These are phyloP conservation scores for Mucor ambiguus DNA, from an alignment of 371 early-diverging fungal species.

Conservation along the genomic window DNA sequence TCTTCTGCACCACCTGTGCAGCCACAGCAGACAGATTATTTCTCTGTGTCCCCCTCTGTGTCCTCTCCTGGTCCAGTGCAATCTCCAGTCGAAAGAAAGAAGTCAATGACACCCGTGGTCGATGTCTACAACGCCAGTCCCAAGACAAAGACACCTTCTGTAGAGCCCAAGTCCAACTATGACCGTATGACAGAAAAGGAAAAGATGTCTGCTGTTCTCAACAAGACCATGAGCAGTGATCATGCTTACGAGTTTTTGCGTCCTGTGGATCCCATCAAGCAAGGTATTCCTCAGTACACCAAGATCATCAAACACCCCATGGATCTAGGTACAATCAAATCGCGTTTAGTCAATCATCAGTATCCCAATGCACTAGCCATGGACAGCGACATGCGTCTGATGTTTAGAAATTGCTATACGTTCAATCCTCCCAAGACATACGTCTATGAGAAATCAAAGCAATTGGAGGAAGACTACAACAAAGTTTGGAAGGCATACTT, in stretches of 20 bases:
- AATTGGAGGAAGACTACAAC: constrained; percentile 63
- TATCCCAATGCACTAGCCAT: constrained; percentile 50
- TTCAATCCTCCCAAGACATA: constrained; percentile 84
- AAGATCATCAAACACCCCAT: constrained; percentile 93
- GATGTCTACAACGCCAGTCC: neutral
- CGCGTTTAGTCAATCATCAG: constrained; percentile 55
- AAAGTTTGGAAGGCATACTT: constrained; percentile 52
- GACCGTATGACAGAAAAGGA: constrained; percentile 29
- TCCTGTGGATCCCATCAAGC: constrained; percentile 53
- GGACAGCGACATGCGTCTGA: constrained; percentile 50
- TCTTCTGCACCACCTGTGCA: neutral
- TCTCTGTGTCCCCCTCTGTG: neutral
- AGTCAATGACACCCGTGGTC: constrained; percentile 4
- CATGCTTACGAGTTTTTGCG: constrained; percentile 48
- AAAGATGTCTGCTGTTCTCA: constrained; percentile 32
- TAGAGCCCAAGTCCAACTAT: neutral
- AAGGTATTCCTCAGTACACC: constrained; percentile 67
- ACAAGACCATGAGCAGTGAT: constrained; percentile 34
- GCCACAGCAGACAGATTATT: neutral
- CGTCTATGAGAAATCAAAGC: constrained; percentile 67
- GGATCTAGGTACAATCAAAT: constrained; percentile 94
- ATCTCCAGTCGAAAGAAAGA: constrained; percentile 7
- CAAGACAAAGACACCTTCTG: neutral
- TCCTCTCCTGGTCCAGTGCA: neutral
- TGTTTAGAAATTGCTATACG: constrained; percentile 56